Percentiles rank a stretch among this genome's conserved stretches.
phyloP scores from a whole-genome alignment of 1,284 basidiomycete genomes.

The Rhizoctonia solani region DNA sequence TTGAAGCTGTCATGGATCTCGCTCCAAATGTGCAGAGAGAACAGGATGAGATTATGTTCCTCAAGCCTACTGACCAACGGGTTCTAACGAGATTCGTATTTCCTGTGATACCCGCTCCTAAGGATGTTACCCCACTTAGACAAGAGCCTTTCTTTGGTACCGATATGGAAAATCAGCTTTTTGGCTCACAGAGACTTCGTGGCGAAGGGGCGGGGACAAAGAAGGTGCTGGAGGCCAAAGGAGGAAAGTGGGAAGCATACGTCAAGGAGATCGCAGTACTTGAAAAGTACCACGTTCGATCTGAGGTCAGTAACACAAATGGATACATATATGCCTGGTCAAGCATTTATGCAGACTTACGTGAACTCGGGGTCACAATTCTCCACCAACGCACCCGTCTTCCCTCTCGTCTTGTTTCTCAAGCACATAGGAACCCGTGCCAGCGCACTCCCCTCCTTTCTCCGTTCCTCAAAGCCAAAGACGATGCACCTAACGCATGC shows the following conservation, averaged over 20 bases:
- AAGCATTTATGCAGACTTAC: neutral
- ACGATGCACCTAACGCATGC: neutral
- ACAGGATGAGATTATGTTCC: constrained; percentile 13
- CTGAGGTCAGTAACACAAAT: neutral
- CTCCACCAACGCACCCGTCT: neutral
- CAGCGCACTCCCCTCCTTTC: neutral
- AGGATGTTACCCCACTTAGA: constrained; percentile 7
- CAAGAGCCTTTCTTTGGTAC: constrained; percentile 25
- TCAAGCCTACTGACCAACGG: neutral
- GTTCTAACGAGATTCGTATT: constrained; percentile 23
- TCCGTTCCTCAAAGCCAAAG: neutral
- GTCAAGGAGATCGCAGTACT: neutral
- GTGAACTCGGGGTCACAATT: neutral
- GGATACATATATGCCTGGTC: neutral
- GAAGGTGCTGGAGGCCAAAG: neutral
- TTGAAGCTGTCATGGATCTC: constrained; percentile 6
- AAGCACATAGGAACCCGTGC: neutral
- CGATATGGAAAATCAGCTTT: neutral
- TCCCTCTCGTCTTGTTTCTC: constrained; percentile 3
- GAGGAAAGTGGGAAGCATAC: neutral
- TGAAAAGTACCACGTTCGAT: neutral
- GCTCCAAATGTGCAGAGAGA: neutral
- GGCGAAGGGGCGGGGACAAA: neutral
- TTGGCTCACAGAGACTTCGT: neutral
- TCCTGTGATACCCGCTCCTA: constrained; percentile 3